Conservation (phyloP, 768 basidiomycete genomes). For the Polyporus arcularius region DNA sequence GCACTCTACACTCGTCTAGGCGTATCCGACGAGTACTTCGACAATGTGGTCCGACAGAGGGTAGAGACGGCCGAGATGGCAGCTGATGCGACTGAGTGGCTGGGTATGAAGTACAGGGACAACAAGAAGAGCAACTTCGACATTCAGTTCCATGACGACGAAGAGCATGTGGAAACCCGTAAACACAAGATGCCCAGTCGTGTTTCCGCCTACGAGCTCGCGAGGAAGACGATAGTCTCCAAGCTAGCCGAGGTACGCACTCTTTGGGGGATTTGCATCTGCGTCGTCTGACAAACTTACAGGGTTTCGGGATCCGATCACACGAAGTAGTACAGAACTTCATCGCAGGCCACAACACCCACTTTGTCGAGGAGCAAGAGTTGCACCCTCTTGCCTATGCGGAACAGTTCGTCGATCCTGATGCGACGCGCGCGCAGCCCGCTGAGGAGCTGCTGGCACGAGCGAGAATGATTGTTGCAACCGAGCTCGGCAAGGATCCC, state of each 20-base stretch:
- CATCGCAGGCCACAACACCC: constrained; percentile 54
- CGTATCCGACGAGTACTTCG: constrained; percentile 74
- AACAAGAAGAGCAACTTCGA: constrained; percentile 54
- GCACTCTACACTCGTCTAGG: constrained; percentile 69
- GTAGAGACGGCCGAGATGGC: constrained; percentile 86
- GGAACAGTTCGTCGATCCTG: constrained; percentile 80
- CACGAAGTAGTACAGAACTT: constrained; percentile 88
- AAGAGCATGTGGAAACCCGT: constrained; percentile 46
- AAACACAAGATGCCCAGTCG: constrained; percentile 84
- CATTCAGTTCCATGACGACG: constrained; percentile 73
- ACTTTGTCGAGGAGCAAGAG: constrained; percentile 82
- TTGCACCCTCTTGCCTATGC: constrained; percentile 78
- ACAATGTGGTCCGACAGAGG: constrained; percentile 62
- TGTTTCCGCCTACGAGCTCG: constrained; percentile 79
- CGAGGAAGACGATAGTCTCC: constrained; percentile 76
- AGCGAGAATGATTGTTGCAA: constrained; percentile 82
- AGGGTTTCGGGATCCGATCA: constrained; percentile 86
- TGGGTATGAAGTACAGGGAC: constrained; percentile 81
- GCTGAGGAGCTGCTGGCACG: constrained; percentile 70
- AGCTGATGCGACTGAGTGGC: constrained; percentile 89
- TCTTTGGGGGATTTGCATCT: neutral
- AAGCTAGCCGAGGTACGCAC: constrained; percentile 76
- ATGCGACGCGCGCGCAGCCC: constrained; percentile 54
- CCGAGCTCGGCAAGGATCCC: constrained; percentile 93
- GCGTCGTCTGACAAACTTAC: neutral